Percentiles rank a stretch among this genome's conserved stretches.
Conservation (phyloP, 116 monocot genomes). For the Cymodocea nodosa region DNA sequence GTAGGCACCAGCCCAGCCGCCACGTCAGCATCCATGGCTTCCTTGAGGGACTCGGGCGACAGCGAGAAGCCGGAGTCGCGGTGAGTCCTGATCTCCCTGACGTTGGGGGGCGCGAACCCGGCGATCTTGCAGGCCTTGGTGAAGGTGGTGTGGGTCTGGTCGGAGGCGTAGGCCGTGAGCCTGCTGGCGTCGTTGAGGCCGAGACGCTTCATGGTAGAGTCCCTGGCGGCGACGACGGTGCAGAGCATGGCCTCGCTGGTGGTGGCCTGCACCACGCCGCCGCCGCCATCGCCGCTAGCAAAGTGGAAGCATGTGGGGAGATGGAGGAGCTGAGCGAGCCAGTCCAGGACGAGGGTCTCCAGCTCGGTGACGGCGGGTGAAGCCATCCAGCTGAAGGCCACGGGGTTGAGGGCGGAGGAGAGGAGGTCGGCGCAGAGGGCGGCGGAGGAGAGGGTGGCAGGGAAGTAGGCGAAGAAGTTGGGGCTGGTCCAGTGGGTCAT, state of each 20-base stretch:
- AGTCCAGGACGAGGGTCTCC: conserved; percentile 42
- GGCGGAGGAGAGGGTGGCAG: conserved; percentile 35
- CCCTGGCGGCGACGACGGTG: conserved; percentile 39
- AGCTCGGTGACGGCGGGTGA: conserved; percentile 61
- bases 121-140: conserved; percentile 26
- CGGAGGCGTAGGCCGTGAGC: conserved; percentile 48
- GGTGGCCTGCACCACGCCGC: conserved; percentile 48
- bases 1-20: conserved; percentile 16
- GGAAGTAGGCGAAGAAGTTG: conserved; percentile 60
- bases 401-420: conserved; percentile 35
- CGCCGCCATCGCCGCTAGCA: conserved; percentile 40
- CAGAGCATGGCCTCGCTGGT: conserved; percentile 55
- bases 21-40: conserved; percentile 17
- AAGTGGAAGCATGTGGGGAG: conserved; percentile 21
- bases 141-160: conserved; percentile 45
- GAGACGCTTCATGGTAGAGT: conserved; percentile 5
- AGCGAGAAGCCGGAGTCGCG: conserved; percentile 11
- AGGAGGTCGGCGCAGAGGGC: conserved; percentile 47
- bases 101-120: conserved; percentile 17
- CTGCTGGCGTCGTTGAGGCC: conserved; percentile 8
- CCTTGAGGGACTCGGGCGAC: conserved; percentile 4
- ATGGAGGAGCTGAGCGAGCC: conserved; percentile 36
- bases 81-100: conserved; percentile 11
- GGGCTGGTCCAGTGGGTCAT: conserved; percentile 64
- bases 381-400: conserved; percentile 49